Percentiles rank a stretch among this genome's conserved stretches.
phyloP scores from a whole-genome alignment of 306 rosid species.

The Glycine latifolia region DNA sequence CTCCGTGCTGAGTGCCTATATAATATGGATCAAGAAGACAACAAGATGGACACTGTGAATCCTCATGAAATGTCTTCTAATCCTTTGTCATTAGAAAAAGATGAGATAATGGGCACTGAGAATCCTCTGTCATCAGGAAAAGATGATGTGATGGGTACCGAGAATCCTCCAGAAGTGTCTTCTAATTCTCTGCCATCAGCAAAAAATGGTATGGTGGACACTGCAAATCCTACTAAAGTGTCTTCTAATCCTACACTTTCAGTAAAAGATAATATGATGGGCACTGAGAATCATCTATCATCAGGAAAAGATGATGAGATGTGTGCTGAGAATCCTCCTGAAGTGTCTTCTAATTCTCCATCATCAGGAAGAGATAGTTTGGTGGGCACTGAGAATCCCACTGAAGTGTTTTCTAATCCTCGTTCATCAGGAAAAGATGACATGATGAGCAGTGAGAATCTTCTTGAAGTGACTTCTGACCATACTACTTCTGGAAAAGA shows the following conservation, averaged over 20 bases:
- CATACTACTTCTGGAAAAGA: slow-evolving; percentile 39
- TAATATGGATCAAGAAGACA: slow-evolving; percentile 56
- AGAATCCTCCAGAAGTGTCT: neutral
- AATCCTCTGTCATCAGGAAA: slow-evolving; percentile 15
- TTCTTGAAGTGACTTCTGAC: slow-evolving; percentile 35
- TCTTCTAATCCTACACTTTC: neutral
- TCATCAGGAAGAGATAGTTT: neutral
- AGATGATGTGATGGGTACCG: slow-evolving; percentile 24
- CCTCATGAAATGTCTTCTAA: slow-evolving; percentile 18
- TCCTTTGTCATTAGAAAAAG: slow-evolving; percentile 18
- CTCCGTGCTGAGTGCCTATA: neutral
- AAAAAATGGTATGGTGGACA: slow-evolving; percentile 31
- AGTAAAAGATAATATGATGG: slow-evolving; percentile 24
- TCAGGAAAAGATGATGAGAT: slow-evolving; percentile 25
- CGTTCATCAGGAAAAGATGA: slow-evolving; percentile 11
- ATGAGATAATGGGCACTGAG: slow-evolving; percentile 31
- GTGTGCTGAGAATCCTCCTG: slow-evolving; percentile 35
- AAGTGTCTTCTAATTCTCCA: slow-evolving; percentile 2
- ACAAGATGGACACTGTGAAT: slow-evolving; percentile 39
- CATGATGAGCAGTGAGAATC: slow-evolving; percentile 36
- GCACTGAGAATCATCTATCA: slow-evolving; percentile 15
- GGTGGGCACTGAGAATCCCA: slow-evolving; percentile 36
- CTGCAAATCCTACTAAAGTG: slow-evolving; percentile 32
- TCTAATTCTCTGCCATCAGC: neutral
- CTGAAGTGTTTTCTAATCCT: slow-evolving; percentile 5